phyloP scores from a whole-genome alignment of 2,329 filamentous ascomycete species.

The Clathrospora elynae region DNA sequence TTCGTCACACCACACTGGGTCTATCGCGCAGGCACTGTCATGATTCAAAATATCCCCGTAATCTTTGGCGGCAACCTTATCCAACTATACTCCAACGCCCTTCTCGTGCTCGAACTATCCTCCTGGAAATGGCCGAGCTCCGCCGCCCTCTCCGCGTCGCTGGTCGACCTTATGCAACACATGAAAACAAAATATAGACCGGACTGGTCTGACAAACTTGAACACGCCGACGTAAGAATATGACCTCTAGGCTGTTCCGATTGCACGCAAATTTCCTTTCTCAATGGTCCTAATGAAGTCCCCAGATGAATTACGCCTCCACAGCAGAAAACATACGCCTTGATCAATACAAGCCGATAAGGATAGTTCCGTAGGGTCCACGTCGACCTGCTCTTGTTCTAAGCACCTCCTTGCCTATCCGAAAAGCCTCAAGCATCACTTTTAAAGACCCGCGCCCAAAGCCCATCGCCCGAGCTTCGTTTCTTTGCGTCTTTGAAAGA shows the following conservation, averaged over 20 bases:
- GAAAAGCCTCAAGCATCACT: no score
- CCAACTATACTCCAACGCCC: conserved; percentile 43
- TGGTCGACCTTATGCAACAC: conserved; percentile 40
- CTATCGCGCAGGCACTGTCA: conserved; percentile 38
- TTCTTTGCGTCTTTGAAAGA: no score
- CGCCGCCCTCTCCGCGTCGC: conserved; percentile 33
- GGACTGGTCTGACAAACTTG: conserved; percentile 35
- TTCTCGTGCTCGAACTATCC: conserved; percentile 42
- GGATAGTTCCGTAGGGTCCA: no score
- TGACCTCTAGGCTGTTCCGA: conserved; percentile 18
- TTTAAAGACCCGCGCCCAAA: no score
- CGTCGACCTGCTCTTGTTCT: no score
- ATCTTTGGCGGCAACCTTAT: conserved; percentile 41
- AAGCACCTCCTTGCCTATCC: no score
- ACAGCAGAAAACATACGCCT: conserved; percentile 6
- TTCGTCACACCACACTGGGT: conserved; percentile 47
- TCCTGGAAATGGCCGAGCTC: conserved; percentile 45
- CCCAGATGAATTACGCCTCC: conserved; percentile 7
- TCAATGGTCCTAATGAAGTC: conserved; percentile 9
- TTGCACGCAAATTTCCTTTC: conserved; percentile 3
- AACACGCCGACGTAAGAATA: conserved; percentile 36
- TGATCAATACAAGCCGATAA: no score
- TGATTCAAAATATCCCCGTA: conserved; percentile 40
- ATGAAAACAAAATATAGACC: conserved; percentile 40
- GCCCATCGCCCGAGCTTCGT: no score